A percentile compares a stretch with the other conserved stretches of the same genome.
Conservation (phyloP, 495 filamentous ascomycete genomes). For the Penicillium daleae region DNA sequence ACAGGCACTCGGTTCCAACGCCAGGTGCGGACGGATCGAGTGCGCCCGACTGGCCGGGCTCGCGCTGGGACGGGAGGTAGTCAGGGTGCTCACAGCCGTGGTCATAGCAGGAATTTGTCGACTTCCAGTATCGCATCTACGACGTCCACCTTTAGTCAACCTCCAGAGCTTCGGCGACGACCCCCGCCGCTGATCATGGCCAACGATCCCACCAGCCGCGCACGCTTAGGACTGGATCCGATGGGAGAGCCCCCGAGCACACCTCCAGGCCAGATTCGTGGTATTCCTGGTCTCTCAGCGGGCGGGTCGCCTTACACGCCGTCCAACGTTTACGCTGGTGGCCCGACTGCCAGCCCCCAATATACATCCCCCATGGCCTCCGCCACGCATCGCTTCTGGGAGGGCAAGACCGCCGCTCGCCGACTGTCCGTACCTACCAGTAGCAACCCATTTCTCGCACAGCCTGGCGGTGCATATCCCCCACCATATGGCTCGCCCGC, state of each 20-base stretch:
- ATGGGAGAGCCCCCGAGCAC: constrained; percentile 52
- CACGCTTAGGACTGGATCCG: constrained; percentile 66
- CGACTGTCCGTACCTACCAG: constrained; percentile 81
- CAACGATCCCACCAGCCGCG: constrained; percentile 60
- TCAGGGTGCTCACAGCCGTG: constrained; percentile 67
- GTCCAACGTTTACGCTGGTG: constrained; percentile 69
- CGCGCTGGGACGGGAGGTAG: constrained; percentile 74
- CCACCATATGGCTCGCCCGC: constrained; percentile 53
- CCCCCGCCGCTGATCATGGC: constrained; percentile 88
- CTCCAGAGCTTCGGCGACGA: constrained; percentile 65
- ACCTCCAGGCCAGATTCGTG: constrained; percentile 50
- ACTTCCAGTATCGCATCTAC: constrained; percentile 83
- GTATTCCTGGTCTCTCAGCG: constrained; percentile 56
- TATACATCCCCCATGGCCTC: constrained; percentile 73
- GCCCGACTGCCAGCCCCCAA: constrained; percentile 67
- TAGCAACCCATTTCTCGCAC: constrained; percentile 72
- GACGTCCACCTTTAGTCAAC: constrained; percentile 67
- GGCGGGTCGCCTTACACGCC: constrained; percentile 64
- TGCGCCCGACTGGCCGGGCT: constrained; percentile 73
- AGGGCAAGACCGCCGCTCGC: constrained; percentile 69
- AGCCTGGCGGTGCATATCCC: constrained; percentile 58
- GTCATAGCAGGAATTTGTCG: constrained; percentile 83
- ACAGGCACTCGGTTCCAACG: constrained; percentile 92
- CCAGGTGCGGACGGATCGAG: constrained; percentile 84
- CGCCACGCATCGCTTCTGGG: constrained; percentile 70